Evolutionary conservation across 2,329 filamentous ascomycete species (phyloP).

Genomic region (Claviceps digitariae): DNA sequence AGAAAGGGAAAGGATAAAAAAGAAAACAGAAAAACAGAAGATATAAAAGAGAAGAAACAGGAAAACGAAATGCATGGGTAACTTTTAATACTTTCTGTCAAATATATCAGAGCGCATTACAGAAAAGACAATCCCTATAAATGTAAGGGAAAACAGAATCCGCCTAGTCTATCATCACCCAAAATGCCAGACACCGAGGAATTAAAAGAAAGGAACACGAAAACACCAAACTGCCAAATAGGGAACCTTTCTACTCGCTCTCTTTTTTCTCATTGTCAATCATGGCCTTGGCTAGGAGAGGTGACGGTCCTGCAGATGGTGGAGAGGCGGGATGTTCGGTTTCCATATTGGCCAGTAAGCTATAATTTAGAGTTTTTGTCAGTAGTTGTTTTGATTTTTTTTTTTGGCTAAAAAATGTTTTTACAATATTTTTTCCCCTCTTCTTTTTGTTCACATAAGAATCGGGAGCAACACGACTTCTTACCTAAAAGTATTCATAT

Average conservation of each 20-base stretch:
- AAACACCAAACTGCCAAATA: conserved; percentile 9
- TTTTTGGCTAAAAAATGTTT: no score
- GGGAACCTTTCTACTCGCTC: conserved; percentile 29
- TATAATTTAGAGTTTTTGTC: conserved; percentile 12
- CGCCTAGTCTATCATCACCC: conserved; percentile 40
- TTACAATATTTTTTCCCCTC: background rate
- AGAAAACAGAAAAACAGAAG: background rate
- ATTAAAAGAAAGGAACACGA: background rate
- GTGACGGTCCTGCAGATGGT: conserved; percentile 54
- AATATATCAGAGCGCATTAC: conserved; percentile 17
- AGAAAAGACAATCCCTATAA: conserved; percentile 26
- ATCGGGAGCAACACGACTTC: conserved; percentile 17
- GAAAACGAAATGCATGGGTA: conserved; percentile 23
- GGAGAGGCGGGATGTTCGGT: conserved; percentile 54
- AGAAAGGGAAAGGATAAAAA: background rate
- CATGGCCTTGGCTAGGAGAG: conserved; percentile 48
- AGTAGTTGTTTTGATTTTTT: background rate
- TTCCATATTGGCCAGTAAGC: conserved; percentile 47
- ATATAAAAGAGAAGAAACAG: background rate
- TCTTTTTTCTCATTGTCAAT: conserved; percentile 43
- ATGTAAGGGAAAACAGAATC: conserved; percentile 31
- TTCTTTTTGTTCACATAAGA: no score
- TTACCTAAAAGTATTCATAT: conserved; percentile 91
- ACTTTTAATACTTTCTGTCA: conserved; percentile 29
- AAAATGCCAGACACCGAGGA: conserved; percentile 31